Evolutionary conservation across 805 yeast genomes (phyloP), one percentile per base, ranked within the genome.

Genomic region (Starmerella cellae): DNA sequence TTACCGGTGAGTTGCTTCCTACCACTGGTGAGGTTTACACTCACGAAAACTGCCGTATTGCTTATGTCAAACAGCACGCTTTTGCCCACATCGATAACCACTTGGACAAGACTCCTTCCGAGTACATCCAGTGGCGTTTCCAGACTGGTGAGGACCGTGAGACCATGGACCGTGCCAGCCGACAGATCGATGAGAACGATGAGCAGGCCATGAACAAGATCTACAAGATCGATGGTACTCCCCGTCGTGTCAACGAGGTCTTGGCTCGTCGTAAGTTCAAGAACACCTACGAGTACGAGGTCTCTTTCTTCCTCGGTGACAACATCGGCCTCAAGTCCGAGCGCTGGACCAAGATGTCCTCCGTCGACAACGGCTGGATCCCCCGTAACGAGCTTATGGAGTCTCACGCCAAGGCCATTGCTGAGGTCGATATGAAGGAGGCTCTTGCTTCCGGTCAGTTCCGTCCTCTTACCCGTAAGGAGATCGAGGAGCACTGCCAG

Each of bases 71-170:
- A 76, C 99, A 91, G 75, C 98, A 93, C 70, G 98, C 98, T 69
- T 91, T 91, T 66, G 97, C 97, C 55, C 98, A 91, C 71, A 88
- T 91, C 64, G 99, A 93, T 71, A 77, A 82, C 66, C 98, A 91
- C 68, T 77, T 88, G 69, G 99, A 91, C 79, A 83, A 82, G 79
- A 91, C 99, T 64, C 98, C 98, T 66, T 85, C 96, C 63, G 98
- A 91, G 77, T 91, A 91, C 76, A 91, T 91, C 61, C 98, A 91
- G 76, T 91, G 98, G 98, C 91, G 98, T 81, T 91, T 88, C 96
- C 98, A 91, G 77, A 91, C 98, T 66, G 98, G 98, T 87, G 98
- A 91, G 77, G 98, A 91, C 73, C 85, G 98, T 76, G 98, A 91
- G 77, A 91, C 98, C 72, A 91, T 91, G 98, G 98, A 91, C 77